Evolutionary conservation across 306 rosid species (phyloP).

Genomic region (cucumber (Cucumis sativus)): DNA sequence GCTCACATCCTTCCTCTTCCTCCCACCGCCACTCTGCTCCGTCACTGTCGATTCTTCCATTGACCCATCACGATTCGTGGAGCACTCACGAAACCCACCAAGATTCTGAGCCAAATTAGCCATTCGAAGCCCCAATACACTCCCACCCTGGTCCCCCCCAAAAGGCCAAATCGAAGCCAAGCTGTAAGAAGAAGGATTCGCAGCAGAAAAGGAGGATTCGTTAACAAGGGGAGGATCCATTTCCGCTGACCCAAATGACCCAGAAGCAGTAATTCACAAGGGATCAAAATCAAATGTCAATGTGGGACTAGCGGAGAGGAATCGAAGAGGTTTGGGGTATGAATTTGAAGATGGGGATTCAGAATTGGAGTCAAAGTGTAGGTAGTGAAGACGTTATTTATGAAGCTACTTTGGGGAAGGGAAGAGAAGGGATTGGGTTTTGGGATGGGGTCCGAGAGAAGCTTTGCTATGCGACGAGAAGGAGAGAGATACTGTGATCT

Average conservation of each 20-base stretch:
- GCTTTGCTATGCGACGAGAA: background rate
- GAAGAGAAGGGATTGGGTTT: background rate
- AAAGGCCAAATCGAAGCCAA: slow-evolving; percentile 82
- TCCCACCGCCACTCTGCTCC: slow-evolving; percentile 34
- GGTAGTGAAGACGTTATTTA: background rate
- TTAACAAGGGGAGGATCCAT: slow-evolving; percentile 74
- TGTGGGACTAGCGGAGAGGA: background rate
- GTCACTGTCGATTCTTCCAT: slow-evolving; percentile 66
- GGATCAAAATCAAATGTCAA: background rate
- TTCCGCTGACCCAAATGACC: slow-evolving; percentile 11
- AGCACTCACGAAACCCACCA: slow-evolving; percentile 23
- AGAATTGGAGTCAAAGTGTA: background rate
- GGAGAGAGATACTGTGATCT: background rate
- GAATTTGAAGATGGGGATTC: background rate
- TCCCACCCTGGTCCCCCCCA: slow-evolving; percentile 12
- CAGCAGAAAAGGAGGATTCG: slow-evolving; percentile 66
- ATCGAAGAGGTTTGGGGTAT: background rate
- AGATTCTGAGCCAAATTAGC: slow-evolving; percentile 17
- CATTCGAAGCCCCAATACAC: slow-evolving; percentile 39
- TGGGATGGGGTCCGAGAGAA: background rate
- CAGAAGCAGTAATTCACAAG: slow-evolving; percentile 8
- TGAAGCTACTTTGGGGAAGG: background rate
- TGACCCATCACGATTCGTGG: slow-evolving; percentile 36
- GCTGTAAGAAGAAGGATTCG: slow-evolving; percentile 57
- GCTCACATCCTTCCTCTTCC: slow-evolving; percentile 53